A percentile compares a stretch with the other conserved stretches of the same genome.
Conservation (phyloP, 768 basidiomycete species). For the Pleurotus eryngii region DNA sequence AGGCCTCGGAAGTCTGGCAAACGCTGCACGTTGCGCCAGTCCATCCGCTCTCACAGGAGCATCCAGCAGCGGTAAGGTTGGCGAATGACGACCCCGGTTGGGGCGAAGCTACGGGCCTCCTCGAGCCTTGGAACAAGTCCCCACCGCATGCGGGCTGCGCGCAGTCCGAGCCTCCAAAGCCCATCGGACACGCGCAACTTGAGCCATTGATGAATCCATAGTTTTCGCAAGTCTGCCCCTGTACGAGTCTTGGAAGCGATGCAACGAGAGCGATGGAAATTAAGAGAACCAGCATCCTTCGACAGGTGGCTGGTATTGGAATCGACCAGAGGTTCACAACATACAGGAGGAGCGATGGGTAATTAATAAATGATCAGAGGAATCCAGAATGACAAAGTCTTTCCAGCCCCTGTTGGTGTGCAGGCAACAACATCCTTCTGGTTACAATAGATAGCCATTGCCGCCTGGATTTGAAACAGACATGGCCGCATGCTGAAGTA, state of each 20-base stretch:
- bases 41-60: constrained; percentile 76
- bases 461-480: too few relatives aligned
- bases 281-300: background rate
- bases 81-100: constrained; percentile 42
- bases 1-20: constrained; percentile 64
- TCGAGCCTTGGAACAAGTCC: constrained; percentile 70
- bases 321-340: background rate
- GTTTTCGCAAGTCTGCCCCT: constrained; percentile 61
- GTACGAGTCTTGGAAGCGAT: constrained; percentile 18
- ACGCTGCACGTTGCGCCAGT: constrained; percentile 78
- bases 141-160: constrained; percentile 75
- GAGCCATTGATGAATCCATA: constrained; percentile 58
- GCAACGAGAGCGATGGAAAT: background rate
- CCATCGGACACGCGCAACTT: constrained; percentile 73
- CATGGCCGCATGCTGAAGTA: too few relatives aligned
- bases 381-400: too few relatives aligned
- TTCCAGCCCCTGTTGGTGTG: too few relatives aligned
- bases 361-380: too few relatives aligned
- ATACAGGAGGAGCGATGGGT: background rate
- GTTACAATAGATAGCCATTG: too few relatives aligned
- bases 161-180: constrained; percentile 74
- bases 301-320: background rate
- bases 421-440: too few relatives aligned
- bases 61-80: constrained; percentile 66
- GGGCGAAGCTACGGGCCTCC: constrained; percentile 46